A percentile compares a stretch with the other conserved stretches of the same genome.
These are phyloP conservation scores for Diutina mesorugosa DNA, from an alignment of 1,139 yeast genomes.

Conservation along the genomic window DNA sequence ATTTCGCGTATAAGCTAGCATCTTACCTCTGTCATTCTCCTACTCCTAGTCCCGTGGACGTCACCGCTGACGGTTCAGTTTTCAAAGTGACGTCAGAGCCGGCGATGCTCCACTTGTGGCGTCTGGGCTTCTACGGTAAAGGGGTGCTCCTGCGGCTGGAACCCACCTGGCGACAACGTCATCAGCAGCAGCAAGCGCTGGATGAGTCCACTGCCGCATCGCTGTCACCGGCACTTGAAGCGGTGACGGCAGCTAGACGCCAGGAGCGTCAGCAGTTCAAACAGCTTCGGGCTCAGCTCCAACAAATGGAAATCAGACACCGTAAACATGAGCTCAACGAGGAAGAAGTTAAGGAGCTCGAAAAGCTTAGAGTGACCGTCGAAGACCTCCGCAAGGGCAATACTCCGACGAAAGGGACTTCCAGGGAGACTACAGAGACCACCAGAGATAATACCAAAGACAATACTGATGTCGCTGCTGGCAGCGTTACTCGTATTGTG, in stretches of 20 bases:
- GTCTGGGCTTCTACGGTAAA: conserved; percentile 86
- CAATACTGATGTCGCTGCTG: not conserved
- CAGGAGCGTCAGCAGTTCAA: conserved; percentile 65
- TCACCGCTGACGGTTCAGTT: conserved; percentile 15
- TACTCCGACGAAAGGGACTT: too few relatives aligned
- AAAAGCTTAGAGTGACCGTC: conserved; percentile 12
- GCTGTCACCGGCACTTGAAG: conserved; percentile 32
- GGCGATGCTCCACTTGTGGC: conserved; percentile 60
- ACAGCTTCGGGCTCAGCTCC: conserved; percentile 29
- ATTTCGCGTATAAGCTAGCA: conserved; percentile 22
- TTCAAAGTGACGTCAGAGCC: conserved; percentile 32
- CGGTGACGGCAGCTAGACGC: conserved; percentile 62
- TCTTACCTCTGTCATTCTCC: conserved; percentile 11
- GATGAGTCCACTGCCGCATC: too few relatives aligned
- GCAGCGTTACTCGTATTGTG: not conserved
- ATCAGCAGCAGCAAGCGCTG: conserved; percentile 31
- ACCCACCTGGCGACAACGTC: conserved; percentile 75
- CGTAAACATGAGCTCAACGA: conserved; percentile 13
- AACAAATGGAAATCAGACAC: conserved; percentile 19
- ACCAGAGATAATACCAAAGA: conserved; percentile 4
- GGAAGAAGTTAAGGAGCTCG: conserved; percentile 16
- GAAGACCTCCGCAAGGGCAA: conserved; percentile 11
- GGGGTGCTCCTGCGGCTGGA: conserved; percentile 84
- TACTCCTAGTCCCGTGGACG: conserved; percentile 11
- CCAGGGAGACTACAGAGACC: not conserved